These are phyloP conservation scores for Fusarium veterinarium DNA, from an alignment of 2,329 filamentous ascomycete species.

Conservation along the genomic window DNA sequence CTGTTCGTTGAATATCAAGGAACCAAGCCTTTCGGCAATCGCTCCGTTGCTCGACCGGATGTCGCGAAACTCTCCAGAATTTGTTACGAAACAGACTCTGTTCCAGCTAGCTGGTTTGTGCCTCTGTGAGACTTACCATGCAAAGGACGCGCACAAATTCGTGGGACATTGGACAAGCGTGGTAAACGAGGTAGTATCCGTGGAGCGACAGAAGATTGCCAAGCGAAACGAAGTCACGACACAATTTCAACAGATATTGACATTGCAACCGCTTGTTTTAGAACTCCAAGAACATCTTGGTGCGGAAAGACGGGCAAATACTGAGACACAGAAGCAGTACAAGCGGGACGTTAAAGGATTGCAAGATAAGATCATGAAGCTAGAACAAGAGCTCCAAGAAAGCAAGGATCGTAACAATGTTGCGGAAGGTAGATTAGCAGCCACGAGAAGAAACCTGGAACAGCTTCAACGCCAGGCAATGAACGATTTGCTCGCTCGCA, in stretches of 20 bases:
- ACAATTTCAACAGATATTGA: not conserved
- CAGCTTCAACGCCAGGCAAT: not conserved
- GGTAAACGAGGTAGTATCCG: not conserved
- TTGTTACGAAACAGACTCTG: not conserved
- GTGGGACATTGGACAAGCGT: not conserved
- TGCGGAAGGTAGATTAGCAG: not conserved
- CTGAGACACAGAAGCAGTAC: no score
- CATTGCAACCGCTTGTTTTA: not conserved
- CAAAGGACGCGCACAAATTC: not conserved
- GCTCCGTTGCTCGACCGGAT: not conserved
- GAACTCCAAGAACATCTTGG: not conserved
- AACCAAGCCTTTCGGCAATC: not conserved
- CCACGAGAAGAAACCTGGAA: not conserved
- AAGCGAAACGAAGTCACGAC: not conserved
- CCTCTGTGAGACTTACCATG: not conserved
- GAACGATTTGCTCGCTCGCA: not conserved
- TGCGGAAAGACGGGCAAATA: not conserved
- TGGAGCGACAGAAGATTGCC: not conserved
- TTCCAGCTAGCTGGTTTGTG: not conserved
- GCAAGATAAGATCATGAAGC: not conserved
- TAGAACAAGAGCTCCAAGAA: not conserved
- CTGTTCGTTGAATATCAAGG: not conserved
- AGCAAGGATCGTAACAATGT: accelerated
- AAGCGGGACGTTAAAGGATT: no score
- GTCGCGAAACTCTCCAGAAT: not conserved